Conservation (phyloP, 345 rosid genomes). For the Gossypium raimondii region DNA sequence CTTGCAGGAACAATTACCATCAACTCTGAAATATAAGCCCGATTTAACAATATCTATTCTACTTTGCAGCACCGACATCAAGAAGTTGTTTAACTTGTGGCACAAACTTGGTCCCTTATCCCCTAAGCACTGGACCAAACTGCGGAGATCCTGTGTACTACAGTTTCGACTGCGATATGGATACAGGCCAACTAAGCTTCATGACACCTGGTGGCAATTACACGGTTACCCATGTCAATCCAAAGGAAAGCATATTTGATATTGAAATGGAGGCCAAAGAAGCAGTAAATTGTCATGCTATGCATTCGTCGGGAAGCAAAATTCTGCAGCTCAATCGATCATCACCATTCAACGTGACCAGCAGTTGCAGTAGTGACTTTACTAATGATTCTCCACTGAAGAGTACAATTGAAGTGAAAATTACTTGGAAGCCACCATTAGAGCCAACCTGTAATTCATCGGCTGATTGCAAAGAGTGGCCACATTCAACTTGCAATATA, state of each 20-base stretch:
- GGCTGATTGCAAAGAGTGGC: slow-evolving; percentile 23
- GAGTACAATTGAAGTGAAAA: not conserved
- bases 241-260: not conserved
- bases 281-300: not conserved
- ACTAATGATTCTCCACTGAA: not conserved
- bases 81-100: slow-evolving; percentile 15
- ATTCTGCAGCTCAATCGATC: slow-evolving; percentile 8
- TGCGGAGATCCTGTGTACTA: slow-evolving; percentile 16
- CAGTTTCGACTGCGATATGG: not conserved
- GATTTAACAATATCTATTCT: not conserved
- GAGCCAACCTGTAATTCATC: slow-evolving; percentile 13
- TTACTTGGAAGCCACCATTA: slow-evolving; percentile 6
- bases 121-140: slow-evolving; percentile 1
- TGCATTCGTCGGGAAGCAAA: not conserved
- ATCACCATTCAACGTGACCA: slow-evolving; percentile 12
- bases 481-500: slow-evolving; percentile 8
- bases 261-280: not conserved
- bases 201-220: not conserved
- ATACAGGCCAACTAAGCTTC: not conserved
- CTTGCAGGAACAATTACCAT: not conserved
- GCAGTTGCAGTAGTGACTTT: not conserved
- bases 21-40: not conserved
- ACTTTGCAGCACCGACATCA: slow-evolving; percentile 6
- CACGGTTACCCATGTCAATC: not conserved
- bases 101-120: slow-evolving; percentile 11